These are phyloP conservation scores for Mycena amicta DNA, from an alignment of 768 basidiomycete genomes.

Conservation along the genomic window DNA sequence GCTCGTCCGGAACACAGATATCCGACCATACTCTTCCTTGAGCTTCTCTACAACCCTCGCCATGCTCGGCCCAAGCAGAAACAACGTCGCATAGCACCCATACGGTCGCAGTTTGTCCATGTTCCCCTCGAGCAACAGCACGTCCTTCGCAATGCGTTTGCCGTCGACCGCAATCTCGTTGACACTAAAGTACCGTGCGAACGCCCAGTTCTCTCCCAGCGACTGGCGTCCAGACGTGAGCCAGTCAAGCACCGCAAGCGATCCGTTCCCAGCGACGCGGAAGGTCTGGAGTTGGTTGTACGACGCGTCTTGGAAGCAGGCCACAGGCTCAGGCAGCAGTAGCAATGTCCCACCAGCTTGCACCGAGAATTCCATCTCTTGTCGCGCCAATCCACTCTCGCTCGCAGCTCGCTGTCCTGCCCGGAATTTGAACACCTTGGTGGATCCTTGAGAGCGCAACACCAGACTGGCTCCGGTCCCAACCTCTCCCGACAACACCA, in stretches of 20 bases:
- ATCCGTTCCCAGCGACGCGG: conserved; percentile 58
- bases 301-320: conserved; percentile 82
- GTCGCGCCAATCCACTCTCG: conserved; percentile 49
- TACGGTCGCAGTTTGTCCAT: conserved; percentile 72
- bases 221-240: conserved; percentile 85
- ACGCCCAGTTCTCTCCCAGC: conserved; percentile 87
- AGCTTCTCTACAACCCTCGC: conserved; percentile 51
- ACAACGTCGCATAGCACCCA: conserved; percentile 85
- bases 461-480: conserved; percentile 60
- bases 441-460: conserved; percentile 87
- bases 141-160: conserved; percentile 72
- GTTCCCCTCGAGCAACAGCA: conserved; percentile 69
- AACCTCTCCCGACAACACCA: conserved; percentile 66
- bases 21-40: conserved; percentile 47
- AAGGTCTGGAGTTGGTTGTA: conserved; percentile 88
- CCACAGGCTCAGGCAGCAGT: conserved; percentile 90
- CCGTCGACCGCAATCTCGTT: conserved; percentile 81
- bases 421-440: conserved; percentile 91
- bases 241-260: conserved; percentile 85
- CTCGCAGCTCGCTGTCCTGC: conserved; percentile 59
- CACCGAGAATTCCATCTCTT: conserved; percentile 64
- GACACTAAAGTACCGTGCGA: conserved; percentile 79
- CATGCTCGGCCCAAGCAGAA: conserved; percentile 74
- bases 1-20: conserved; percentile 65
- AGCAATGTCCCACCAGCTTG: conserved; percentile 60